Base-by-base conservation (phyloP, 768 basidiomycete species). In the Russula earlei region DNA sequence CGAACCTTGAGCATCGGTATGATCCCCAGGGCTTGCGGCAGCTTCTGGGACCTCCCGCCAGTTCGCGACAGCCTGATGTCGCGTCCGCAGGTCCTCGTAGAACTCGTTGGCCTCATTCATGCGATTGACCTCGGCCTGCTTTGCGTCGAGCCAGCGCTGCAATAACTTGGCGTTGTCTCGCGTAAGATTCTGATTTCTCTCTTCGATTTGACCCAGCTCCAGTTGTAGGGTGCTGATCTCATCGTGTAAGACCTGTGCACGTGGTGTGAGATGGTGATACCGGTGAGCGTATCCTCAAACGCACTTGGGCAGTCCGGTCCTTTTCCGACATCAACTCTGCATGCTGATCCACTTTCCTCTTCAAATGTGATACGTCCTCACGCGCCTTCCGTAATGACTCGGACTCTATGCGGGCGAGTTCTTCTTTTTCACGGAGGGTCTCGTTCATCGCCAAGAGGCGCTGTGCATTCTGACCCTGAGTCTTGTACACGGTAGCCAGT, bases 101-200 rank as follows among this genome's bases (percentile, higher is more conserved):
- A 90, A 89, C 54, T 87, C 77, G 67, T 91, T 91, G 14, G 87
- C 91, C 64, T 89, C 88, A 71, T 98, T 97, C 88, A 99, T 89
- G 71, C 84, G 84, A 69, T 93, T 91, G 9, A 87, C 95, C 65
- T 94, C 93, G 12, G 77, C 73, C 67, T 96, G 91, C 72, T 96
- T 96, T 61, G 87, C 85, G 65, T 98, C 96, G 9, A 98, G 77
- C 95, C 96, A 99, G 17, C 95, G 85, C 68, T 96, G 92, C 1
- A 98, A 77, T 25, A 99, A 81, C 65, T 91, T 87, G 24, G 93
- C 93, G 64, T 99, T 99, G 69, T 99, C 95, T 64, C 85, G 87
- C 48, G 82, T 82, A 33, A 99, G 78, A n/a, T 75, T 84, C 65
- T 82, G 77, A 67, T 95, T 96, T 34, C 90, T 84, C 58, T 91